Percentiles rank a stretch among this genome's conserved stretches.
Evolutionary conservation across 768 basidiomycete genomes (phyloP).

Genomic region (Tubosaeta sp.): DNA sequence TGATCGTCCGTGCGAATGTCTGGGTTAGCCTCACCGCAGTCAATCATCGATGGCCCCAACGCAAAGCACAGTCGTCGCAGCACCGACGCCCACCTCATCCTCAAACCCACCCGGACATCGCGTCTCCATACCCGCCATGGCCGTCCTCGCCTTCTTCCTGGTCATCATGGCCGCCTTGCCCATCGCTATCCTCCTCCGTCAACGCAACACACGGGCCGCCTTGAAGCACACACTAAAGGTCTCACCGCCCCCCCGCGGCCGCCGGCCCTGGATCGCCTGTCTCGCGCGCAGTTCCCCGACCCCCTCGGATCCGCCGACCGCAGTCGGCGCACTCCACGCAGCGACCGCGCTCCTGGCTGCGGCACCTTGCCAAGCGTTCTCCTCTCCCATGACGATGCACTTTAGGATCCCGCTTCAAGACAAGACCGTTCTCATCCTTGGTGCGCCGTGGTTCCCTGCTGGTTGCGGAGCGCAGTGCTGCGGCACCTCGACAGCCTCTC

Average conservation of each 20-base stretch:
- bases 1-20: too few relatives aligned
- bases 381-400: constrained; percentile 20
- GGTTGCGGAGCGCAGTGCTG: constrained; percentile 6
- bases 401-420: constrained; percentile 16
- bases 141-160: constrained; percentile 15
- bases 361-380: constrained; percentile 20
- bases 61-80: neutral
- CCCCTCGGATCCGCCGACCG: too few relatives aligned
- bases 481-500: neutral
- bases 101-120: neutral
- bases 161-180: constrained; percentile 17
- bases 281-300: neutral
- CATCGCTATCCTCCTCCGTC: constrained; percentile 18
- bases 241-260: neutral
- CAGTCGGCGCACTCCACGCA: constrained; percentile 22
- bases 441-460: constrained; percentile 10
- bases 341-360: constrained; percentile 22
- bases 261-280: constrained; percentile 3
- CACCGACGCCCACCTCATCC: neutral
- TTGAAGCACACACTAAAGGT: neutral
- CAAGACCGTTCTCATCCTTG: constrained; percentile 21
- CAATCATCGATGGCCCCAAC: constrained; percentile 18
- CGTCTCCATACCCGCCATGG: constrained; percentile 17
- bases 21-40: constrained; percentile 15
- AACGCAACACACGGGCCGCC: constrained; percentile 6